Evolutionary conservation across 805 yeast genomes (phyloP).

Genomic region (Yamadazyma tumulicola): DNA sequence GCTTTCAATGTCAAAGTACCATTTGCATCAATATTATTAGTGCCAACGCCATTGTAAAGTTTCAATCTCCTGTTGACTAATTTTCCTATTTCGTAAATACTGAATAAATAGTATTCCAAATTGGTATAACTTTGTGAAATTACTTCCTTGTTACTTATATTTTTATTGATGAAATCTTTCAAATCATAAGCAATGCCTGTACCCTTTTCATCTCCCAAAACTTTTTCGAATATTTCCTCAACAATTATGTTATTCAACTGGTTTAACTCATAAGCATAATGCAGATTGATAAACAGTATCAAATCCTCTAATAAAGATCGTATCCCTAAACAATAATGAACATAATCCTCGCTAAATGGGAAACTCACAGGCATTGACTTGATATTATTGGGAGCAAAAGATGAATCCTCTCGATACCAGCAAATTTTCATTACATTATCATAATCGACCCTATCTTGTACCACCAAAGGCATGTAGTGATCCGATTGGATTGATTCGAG

Average conservation of each 20-base stretch:
- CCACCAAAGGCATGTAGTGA: slow-evolving; percentile 82
- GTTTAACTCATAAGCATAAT: slow-evolving; percentile 60
- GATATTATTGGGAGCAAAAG: slow-evolving; percentile 39
- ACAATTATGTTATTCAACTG: slow-evolving; percentile 56
- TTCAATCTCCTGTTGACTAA: slow-evolving; percentile 35
- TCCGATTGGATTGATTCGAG: slow-evolving; percentile 64
- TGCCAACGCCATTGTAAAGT: slow-evolving; percentile 35
- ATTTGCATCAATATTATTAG: slow-evolving; percentile 37
- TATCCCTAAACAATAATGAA: slow-evolving; percentile 77
- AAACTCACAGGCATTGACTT: slow-evolving; percentile 57
- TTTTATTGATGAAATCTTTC: slow-evolving; percentile 57
- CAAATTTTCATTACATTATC: slow-evolving; percentile 60
- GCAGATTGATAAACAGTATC: slow-evolving; percentile 60
- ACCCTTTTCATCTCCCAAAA: slow-evolving; percentile 48
- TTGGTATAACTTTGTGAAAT: slow-evolving; percentile 86
- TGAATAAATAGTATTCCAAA: slow-evolving; percentile 78
- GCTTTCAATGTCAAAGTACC: slow-evolving; percentile 45
- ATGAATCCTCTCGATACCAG: slow-evolving; percentile 61
- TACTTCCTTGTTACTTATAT: slow-evolving; percentile 80
- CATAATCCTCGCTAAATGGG: slow-evolving; percentile 87
- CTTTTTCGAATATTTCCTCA: slow-evolving; percentile 59
- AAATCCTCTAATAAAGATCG: slow-evolving; percentile 63
- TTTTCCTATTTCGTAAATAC: slow-evolving; percentile 66
- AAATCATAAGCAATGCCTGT: slow-evolving; percentile 57
- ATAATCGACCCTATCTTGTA: slow-evolving; percentile 57